Evolutionary conservation across 164 flowering plant genomes (phyloP).

Genomic region (Liquidambar formosana): DNA sequence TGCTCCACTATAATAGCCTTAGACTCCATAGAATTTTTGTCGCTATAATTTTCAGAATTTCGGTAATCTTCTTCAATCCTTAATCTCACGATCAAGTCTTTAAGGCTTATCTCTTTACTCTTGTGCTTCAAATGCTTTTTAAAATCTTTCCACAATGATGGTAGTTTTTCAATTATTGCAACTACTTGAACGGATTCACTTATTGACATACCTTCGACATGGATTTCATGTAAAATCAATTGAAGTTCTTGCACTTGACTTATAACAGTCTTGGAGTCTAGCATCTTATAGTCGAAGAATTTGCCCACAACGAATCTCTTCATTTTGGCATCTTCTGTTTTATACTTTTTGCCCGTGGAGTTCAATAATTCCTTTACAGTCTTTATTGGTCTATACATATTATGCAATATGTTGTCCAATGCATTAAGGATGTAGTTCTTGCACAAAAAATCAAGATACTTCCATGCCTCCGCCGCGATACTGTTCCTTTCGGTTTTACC

Average conservation of each 20-base stretch:
- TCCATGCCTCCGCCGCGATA: neutral
- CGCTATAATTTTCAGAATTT: neutral
- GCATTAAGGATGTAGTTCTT: neutral
- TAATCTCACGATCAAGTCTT: neutral
- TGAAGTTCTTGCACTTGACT: neutral
- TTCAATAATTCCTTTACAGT: neutral
- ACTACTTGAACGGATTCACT: neutral
- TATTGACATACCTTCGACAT: neutral
- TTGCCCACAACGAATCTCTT: neutral
- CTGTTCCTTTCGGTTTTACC: no score
- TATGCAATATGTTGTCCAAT: neutral
- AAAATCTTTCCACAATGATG: neutral
- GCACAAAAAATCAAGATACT: neutral
- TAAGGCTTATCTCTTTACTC: neutral
- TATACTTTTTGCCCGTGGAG: neutral
- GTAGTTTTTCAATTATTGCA: neutral
- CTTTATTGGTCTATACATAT: neutral
- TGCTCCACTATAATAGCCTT: neutral
- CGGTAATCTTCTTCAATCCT: slow-evolving; percentile 9
- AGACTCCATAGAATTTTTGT: neutral
- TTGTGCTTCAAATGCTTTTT: slow-evolving; percentile 8
- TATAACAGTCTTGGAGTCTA: neutral
- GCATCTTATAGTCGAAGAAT: neutral
- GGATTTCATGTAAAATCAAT: neutral
- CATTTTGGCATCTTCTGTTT: neutral